Evolutionary conservation across 495 filamentous ascomycete species (phyloP).

Genomic region (Poronia punctata): DNA sequence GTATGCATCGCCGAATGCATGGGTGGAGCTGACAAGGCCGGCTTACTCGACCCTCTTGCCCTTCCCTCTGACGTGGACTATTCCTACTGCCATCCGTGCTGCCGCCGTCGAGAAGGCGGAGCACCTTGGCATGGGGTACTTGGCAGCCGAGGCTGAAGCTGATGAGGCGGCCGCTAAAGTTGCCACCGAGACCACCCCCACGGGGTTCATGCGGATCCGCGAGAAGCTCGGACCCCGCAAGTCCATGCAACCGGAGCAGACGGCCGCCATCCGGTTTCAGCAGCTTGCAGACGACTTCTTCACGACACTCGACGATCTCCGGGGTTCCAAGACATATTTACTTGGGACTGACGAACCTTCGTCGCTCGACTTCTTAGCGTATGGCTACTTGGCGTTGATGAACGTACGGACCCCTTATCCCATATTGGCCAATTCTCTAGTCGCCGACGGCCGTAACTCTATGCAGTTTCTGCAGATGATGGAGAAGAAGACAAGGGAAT

Average conservation of each 20-base stretch:
- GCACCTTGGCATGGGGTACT: conserved; percentile 57
- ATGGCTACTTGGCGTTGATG: conserved; percentile 72
- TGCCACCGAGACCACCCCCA: conserved; percentile 21
- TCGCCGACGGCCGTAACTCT: conserved; percentile 46
- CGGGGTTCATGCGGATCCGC: conserved; percentile 24
- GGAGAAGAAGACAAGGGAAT: conserved; percentile 30
- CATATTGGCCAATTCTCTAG: conserved; percentile 63
- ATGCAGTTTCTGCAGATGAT: conserved; percentile 47
- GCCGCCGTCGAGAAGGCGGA: conserved; percentile 63
- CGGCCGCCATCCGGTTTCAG: conserved; percentile 60
- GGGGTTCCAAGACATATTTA: conserved; percentile 46
- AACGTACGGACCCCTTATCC: conserved; percentile 60
- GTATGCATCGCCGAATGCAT: conserved; percentile 84
- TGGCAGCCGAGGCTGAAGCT: conserved; percentile 23
- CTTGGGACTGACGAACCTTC: conserved; percentile 42
- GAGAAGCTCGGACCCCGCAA: conserved; percentile 15
- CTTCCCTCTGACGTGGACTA: conserved; percentile 76
- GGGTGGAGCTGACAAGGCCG: conserved; percentile 61
- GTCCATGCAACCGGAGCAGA: conserved; percentile 39
- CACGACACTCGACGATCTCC: conserved; percentile 56
- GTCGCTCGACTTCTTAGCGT: conserved; percentile 69
- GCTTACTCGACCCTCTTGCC: conserved; percentile 69
- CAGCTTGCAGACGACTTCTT: conserved; percentile 61
- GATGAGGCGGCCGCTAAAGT: conserved; percentile 19
- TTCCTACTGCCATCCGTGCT: conserved; percentile 59